Conservation (phyloP, 352 stramenopile species). For the Globisporangium perplexum region DNA sequence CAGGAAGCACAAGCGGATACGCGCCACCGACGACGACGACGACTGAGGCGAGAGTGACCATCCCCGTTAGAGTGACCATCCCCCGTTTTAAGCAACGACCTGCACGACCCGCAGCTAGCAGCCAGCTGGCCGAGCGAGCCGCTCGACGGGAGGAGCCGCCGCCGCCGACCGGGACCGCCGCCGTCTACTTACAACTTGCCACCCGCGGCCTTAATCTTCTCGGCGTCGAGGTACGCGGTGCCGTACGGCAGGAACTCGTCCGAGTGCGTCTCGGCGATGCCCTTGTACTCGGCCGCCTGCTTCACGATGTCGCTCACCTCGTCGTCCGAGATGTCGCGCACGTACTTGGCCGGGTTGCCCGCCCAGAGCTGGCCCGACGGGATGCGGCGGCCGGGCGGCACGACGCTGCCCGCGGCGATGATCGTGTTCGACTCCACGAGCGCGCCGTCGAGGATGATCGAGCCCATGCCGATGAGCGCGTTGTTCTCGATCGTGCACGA, state of each 20-base stretch:
- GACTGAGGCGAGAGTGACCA: slow-evolving; percentile 21
- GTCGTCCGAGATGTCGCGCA: slow-evolving; percentile 90
- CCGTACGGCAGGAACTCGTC: slow-evolving; percentile 89
- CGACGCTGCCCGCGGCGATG: slow-evolving; percentile 93
- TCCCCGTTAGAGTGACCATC: too few relatives aligned
- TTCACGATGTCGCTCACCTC: slow-evolving; percentile 88
- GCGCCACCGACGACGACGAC: slow-evolving; percentile 53
- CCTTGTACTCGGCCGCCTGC: slow-evolving; percentile 82
- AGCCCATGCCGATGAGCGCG: slow-evolving; percentile 95
- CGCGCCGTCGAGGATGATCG: slow-evolving; percentile 90
- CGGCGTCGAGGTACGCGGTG: slow-evolving; percentile 84
- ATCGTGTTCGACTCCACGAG: slow-evolving; percentile 93
- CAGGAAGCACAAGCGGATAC: slow-evolving; percentile 69
- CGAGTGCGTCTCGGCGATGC: slow-evolving; percentile 80
- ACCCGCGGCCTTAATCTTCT: slow-evolving; percentile 80
- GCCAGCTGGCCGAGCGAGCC: background rate
- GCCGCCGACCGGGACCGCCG: background rate
- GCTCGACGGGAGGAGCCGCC: too few relatives aligned
- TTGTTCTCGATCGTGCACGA: slow-evolving; percentile 96
- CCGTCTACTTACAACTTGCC: slow-evolving; percentile 62
- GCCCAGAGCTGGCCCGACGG: slow-evolving; percentile 93
- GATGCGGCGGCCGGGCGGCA: slow-evolving; percentile 85
- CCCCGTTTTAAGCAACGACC: too few relatives aligned
- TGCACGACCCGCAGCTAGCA: too few relatives aligned
- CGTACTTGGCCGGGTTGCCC: slow-evolving; percentile 95